Percentiles rank a stretch among this genome's conserved stretches.
These are phyloP conservation scores for Meyerozyma smithsonii DNA, from an alignment of 1,139 yeast species.

Conservation along the genomic window DNA sequence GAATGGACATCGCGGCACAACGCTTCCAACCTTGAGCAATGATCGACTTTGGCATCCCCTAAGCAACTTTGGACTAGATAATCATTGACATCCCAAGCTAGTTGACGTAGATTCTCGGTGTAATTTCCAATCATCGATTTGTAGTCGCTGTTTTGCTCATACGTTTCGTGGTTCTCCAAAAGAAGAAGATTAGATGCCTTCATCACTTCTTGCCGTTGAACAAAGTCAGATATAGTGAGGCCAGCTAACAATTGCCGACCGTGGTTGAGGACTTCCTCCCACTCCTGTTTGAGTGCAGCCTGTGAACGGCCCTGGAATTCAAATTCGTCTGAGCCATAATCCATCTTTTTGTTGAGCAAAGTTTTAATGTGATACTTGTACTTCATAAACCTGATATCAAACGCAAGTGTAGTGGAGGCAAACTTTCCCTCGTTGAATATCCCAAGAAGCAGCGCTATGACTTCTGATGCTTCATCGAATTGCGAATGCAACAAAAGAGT, in stretches of 20 bases:
- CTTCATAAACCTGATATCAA: constrained; percentile 50
- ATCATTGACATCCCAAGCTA: constrained; percentile 24
- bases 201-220: not conserved
- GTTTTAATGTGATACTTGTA: constrained; percentile 8
- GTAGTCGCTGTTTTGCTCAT: constrained; percentile 21
- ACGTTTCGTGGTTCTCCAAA: constrained; percentile 19
- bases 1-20: constrained; percentile 29
- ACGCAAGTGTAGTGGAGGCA: constrained; percentile 26
- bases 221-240: not conserved
- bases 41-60: constrained; percentile 8
- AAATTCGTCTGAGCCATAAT: not conserved
- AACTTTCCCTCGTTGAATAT: constrained; percentile 28
- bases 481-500: constrained; percentile 41
- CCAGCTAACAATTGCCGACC: not conserved
- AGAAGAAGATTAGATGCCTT: constrained; percentile 15
- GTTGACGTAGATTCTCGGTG: constrained; percentile 14
- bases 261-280: not conserved
- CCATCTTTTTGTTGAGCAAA: not conserved
- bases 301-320: not conserved
- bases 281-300: not conserved
- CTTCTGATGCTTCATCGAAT: constrained; percentile 42
- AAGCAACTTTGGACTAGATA: constrained; percentile 24
- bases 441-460: constrained; percentile 40
- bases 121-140: constrained; percentile 19
- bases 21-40: constrained; percentile 27